Evolutionary conservation across 78 protist species (phyloP), one percentile per base, ranked within the genome.

Genomic region (Emiliania huxleyi): DNA sequence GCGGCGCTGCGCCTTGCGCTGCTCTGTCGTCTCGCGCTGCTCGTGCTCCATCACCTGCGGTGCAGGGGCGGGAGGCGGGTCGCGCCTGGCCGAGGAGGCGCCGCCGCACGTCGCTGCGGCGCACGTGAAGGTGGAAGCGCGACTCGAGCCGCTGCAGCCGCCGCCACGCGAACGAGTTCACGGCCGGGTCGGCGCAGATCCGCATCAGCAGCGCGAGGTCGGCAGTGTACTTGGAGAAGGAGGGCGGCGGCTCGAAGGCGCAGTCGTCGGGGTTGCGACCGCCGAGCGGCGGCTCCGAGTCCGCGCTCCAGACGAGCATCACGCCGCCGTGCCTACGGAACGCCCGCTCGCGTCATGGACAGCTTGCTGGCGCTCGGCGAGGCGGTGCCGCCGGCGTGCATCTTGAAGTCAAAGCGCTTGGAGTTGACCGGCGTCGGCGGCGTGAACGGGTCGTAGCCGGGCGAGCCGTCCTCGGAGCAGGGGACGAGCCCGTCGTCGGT

Each of bases 21-120:
- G 52, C 89, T 81, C 49, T 42, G 49, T 26, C 49, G 29, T 3
- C 92, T 91, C 96, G 44, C 25, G 56, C 38, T 46, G 52, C 40
- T 91, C 94, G 91, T 94, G 93, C 85, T 94, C 91, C 75, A 94
- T 92, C 44, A 44, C 62, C 62, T 52, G 62, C n/a, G n/a, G n/a
- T n/a, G n/a, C n/a, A 52, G 29, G 62, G 62, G 29, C 62, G 62
- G 62, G 62, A 52, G 62, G 62, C 29, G 15, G 62, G 29, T 52
- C 29, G 62, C 62, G 29, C 29, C 62, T 52, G 62, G 15, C n/a
- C n/a, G n/a, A n/a, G n/a, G n/a, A n/a, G n/a, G n/a, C n/a, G n/a
- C n/a, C n/a, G n/a, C n/a, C n/a, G n/a, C n/a, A n/a, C n/a, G n/a
- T n/a, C n/a, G 62, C 62, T 15, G 29, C 62, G 8, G 62, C 62